Base-by-base conservation (phyloP, 163 green algal genomes). In the Prototheca wickerhamii region DNA sequence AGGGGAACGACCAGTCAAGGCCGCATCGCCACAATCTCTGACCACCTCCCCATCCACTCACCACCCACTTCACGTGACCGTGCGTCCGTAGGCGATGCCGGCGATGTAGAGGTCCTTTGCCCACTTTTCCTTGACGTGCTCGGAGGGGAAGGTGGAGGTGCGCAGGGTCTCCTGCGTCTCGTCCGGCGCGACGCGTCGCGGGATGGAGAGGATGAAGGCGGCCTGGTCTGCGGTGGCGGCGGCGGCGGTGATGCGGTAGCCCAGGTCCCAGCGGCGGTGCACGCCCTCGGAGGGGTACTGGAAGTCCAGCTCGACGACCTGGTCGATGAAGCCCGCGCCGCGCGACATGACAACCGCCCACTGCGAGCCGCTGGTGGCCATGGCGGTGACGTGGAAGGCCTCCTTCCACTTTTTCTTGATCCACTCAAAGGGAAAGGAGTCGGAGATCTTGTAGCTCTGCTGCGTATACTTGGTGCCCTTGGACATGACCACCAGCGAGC, bases 51-150 rank as follows among this genome's bases (percentile, higher is more conserved):
- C n/a, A n/a, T 23, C 12, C 12, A 49, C 12, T 23, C 12, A 49
- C 10, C 10, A 49, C 12, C 40, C 10, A 23, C 21, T 23, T 53
- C 54, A 86, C 54, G 64, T 74, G 25, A 85, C 75, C 4, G 75
- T 84, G 29, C 77, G 54, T 29, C 75, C 80, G 55, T 76, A 85
- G 30, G 73, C 64, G 34, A 84, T 75, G 55, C 65, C 67, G 2
- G 78, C 70, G 58, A 87, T 80, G 73, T 85, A 87, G 34, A 87
- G 67, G 53, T 86, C 76, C 54, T 81, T 79, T 34, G 72, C 68
- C 81, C 81, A 87, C 66, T 87, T 87, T 58, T 87, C 78, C 71
- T 84, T 86, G 50, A 86, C 75, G 63, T 85, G 75, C 7, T 75
- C 65, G 37, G 69, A 68, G 34, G 70, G 72, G 49, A 83, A 80